These are phyloP conservation scores for Talaromyces sp. DNA, from an alignment of 2,329 filamentous ascomycete species.

Conservation along the genomic window DNA sequence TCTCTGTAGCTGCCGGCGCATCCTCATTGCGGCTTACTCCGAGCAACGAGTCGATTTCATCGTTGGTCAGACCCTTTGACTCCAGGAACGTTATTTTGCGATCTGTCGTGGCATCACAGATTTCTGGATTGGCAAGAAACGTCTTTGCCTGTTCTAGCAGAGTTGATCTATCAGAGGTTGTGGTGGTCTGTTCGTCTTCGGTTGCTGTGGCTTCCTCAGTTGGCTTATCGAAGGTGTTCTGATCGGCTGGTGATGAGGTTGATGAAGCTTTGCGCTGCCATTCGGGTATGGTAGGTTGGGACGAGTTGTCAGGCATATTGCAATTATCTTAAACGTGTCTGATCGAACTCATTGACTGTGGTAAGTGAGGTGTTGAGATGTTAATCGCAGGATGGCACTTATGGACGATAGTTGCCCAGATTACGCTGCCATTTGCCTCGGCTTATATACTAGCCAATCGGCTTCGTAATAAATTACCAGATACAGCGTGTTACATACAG, in stretches of 20 bases:
- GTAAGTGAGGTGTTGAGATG: background rate
- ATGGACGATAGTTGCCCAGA: background rate
- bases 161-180: constrained; percentile 30
- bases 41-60: constrained; percentile 69
- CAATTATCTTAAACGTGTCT: background rate
- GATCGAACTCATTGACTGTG: background rate
- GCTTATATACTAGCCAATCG: background rate
- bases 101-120: constrained; percentile 66
- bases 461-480: background rate
- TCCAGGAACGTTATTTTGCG: constrained; percentile 75
- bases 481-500: background rate
- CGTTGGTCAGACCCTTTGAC: constrained; percentile 68
- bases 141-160: constrained; percentile 66
- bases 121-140: constrained; percentile 73
- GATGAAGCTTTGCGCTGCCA: constrained; percentile 20
- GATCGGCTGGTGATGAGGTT: background rate
- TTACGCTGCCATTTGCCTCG: constrained; percentile 12
- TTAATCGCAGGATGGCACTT: background rate
- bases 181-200: constrained; percentile 30
- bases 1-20: constrained; percentile 14
- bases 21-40: constrained; percentile 38
- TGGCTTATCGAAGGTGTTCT: constrained; percentile 5
- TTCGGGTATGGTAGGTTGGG: constrained; percentile 16
- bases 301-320: constrained; percentile 14
- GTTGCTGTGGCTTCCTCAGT: constrained; percentile 35